A percentile compares a stretch with the other conserved stretches of the same genome.
These are phyloP conservation scores for Ophioceras dolichostomum DNA, from an alignment of 2,329 filamentous ascomycete species.

Conservation along the genomic window DNA sequence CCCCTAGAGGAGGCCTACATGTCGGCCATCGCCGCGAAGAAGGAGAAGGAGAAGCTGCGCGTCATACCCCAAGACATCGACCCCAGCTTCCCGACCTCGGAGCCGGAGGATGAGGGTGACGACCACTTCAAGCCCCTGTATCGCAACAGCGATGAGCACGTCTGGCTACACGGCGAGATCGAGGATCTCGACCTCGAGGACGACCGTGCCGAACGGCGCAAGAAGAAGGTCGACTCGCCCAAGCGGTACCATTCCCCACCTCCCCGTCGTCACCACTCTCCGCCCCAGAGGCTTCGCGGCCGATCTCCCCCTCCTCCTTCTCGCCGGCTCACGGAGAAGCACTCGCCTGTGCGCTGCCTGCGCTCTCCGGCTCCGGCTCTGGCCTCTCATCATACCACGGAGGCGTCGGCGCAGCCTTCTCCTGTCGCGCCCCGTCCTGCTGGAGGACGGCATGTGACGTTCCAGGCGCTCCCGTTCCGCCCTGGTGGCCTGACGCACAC, in stretches of 20 bases:
- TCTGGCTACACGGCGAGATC: conserved; percentile 61
- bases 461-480: conserved; percentile 38
- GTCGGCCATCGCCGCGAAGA: conserved; percentile 68
- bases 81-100: conserved; percentile 90
- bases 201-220: conserved; percentile 33
- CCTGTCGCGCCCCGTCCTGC: too few relatives aligned
- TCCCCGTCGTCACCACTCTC: conserved; percentile 33
- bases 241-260: conserved; percentile 47
- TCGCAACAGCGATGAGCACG: conserved; percentile 54
- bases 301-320: conserved; percentile 39
- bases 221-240: conserved; percentile 45
- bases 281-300: conserved; percentile 35
- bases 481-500: conserved; percentile 58
- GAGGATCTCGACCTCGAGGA: conserved; percentile 52
- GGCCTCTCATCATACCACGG: too few relatives aligned
- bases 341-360: conserved; percentile 53
- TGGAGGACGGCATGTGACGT: conserved; percentile 10
- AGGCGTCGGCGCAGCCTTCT: conserved; percentile 34
- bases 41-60: conserved; percentile 69
- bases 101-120: conserved; percentile 76
- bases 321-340: conserved; percentile 48
- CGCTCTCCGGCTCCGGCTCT: conserved; percentile 59
- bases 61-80: conserved; percentile 93
- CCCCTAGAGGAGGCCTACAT: conserved; percentile 91
- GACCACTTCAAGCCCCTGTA: conserved; percentile 48